Evolutionary conservation across 768 basidiomycete genomes (phyloP), one percentile per base, ranked within the genome.

Genomic region (Krasilnikovozyma curviuscula): DNA sequence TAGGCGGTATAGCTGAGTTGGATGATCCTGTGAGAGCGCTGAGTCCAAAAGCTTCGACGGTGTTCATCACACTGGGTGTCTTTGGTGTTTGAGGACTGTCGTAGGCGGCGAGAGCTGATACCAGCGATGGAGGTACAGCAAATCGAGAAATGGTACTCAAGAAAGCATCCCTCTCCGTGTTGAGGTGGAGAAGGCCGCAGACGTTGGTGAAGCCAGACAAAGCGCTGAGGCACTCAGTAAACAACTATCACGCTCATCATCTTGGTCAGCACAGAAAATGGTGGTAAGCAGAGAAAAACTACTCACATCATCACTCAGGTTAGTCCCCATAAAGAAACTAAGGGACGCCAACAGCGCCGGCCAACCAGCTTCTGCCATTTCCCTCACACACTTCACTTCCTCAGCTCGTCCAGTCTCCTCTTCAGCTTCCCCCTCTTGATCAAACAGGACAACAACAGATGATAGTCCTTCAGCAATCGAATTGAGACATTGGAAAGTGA

Each of bases 131-230:
- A 0, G 91, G 91, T n/a, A 95, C 82, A 0, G 88, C 81, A 50
- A 83, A 79, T 60, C 88, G 86, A n/a, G 83, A 75, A 14, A 98
- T 72, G 40, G 76, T 79, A 19, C 76, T 81, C 59, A 95, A 76
- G 67, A 98, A 88, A 0, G 91, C 89, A 52, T 95, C 88, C 18
- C 91, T 74, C 0, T 89, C 86, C 0, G 86, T 95, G 1, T 71
- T 67, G 1, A 95, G 70, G 1, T 76, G 76, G n/a, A 95, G 74
- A 67, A 85, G 81, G 18, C 89, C 91, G 21, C 83, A 78, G 2
- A 84, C 83, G 49, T 82, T 79, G 3, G 83, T 79, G 66, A 95
- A 73, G 7, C 79, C 75, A 57, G 89, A 82, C 52, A 83, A 76
- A 51, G 81, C 79, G 3, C 74, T 72, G 5, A 93, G 70, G 6